These are phyloP conservation scores for Penicillium herquei DNA, from an alignment of 495 filamentous ascomycete species.

Conservation along the genomic window DNA sequence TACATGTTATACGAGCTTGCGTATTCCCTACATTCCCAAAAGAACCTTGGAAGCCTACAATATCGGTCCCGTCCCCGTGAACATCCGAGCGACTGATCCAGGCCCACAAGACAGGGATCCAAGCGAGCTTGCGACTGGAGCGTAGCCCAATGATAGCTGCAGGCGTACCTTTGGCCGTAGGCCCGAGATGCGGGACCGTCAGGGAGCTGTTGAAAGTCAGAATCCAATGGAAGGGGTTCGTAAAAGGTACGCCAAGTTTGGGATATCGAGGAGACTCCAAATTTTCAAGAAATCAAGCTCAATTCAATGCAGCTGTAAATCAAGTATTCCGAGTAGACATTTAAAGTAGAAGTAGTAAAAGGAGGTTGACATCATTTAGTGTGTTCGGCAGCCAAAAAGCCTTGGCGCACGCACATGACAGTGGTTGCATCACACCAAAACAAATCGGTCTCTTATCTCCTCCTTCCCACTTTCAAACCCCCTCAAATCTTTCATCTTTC, in stretches of 20 bases:
- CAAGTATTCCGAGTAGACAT: not conserved
- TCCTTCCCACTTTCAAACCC: constrained; percentile 4
- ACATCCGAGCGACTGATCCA: not conserved
- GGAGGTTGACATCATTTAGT: constrained; percentile 16
- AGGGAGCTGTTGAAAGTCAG: not conserved
- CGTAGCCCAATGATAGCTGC: not conserved
- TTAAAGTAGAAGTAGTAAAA: not conserved
- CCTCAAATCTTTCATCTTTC: constrained; percentile 13
- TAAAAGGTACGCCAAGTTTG: not conserved
- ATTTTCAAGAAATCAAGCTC: too few relatives aligned
- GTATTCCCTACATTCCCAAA: too few relatives aligned
- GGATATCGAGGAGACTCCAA: too few relatives aligned
- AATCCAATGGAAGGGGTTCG: not conserved
- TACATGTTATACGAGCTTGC: too few relatives aligned
- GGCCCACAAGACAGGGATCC: not conserved
- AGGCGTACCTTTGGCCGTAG: not conserved
- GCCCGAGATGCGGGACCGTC: not conserved
- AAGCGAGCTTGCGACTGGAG: not conserved
- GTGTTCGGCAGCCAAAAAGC: constrained; percentile 6
- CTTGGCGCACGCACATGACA: constrained; percentile 24
- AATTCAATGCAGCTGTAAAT: not conserved
- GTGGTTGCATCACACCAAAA: constrained; percentile 22
- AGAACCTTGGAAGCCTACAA: too few relatives aligned
- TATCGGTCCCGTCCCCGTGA: too few relatives aligned
- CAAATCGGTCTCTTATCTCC: constrained; percentile 17